These are phyloP conservation scores for Fusarium robinianum DNA, from an alignment of 2,329 filamentous ascomycete species.

Conservation along the genomic window DNA sequence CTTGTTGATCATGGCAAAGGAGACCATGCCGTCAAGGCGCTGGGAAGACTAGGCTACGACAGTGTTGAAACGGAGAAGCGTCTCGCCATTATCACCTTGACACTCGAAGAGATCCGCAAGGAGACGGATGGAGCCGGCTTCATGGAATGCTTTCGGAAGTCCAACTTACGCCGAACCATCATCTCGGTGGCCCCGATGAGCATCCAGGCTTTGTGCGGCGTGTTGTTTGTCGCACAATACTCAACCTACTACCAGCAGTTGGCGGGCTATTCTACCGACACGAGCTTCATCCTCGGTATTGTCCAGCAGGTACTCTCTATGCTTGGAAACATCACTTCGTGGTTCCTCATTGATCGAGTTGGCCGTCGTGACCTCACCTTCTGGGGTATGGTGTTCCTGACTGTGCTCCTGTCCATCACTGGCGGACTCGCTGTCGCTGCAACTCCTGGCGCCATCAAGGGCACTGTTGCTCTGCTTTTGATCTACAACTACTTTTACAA, in stretches of 20 bases:
- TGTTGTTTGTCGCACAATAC: constrained; percentile 23
- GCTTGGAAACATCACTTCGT: constrained; percentile 24
- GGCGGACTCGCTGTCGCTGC: constrained; percentile 22
- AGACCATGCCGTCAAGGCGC: constrained; percentile 14
- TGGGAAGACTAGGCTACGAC: constrained; percentile 17
- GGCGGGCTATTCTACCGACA: constrained; percentile 22
- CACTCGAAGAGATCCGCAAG: constrained; percentile 19
- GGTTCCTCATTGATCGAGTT: constrained; percentile 27
- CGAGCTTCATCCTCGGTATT: constrained; percentile 23
- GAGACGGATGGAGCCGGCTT: constrained; percentile 23
- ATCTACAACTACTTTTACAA: constrained; percentile 28
- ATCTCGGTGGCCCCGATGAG: constrained; percentile 27
- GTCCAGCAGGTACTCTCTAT: constrained; percentile 25
- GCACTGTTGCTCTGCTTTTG: constrained; percentile 18
- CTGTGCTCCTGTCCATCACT: constrained; percentile 16
- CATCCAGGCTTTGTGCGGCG: constrained; percentile 23
- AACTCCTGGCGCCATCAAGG: constrained; percentile 18
- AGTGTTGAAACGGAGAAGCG: constrained; percentile 18
- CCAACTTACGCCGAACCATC: constrained; percentile 27
- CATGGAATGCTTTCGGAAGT: constrained; percentile 29
- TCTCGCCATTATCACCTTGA: constrained; percentile 19
- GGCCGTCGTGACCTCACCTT: constrained; percentile 22
- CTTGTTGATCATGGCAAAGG: constrained; percentile 15
- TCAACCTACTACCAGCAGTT: constrained; percentile 28
- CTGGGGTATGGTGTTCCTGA: constrained; percentile 17